Conservation (phyloP, 305 asterid genomes). For the Coffea humblotiana region DNA sequence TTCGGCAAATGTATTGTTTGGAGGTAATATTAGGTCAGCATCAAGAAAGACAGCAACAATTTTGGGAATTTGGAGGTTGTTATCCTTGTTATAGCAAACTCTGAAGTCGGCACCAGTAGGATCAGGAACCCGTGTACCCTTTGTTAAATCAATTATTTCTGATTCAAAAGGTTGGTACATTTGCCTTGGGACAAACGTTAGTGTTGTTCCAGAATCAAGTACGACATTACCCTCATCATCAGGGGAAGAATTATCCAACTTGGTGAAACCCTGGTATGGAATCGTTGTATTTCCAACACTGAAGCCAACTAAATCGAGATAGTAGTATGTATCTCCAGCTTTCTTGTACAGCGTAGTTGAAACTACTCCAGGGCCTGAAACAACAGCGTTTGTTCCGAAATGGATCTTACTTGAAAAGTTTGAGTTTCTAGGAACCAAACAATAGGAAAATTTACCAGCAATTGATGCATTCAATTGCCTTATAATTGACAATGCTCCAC, state of each 20-base stretch:
- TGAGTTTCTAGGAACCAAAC: constrained; percentile 23
- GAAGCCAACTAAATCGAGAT: constrained; percentile 43
- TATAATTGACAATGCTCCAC: constrained; percentile 34
- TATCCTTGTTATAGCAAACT: constrained; percentile 10
- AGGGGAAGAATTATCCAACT: neutral
- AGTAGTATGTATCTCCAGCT: constrained; percentile 41
- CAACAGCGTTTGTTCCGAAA: constrained; percentile 39
- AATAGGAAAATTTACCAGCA: constrained; percentile 44
- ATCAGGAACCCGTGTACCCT: constrained; percentile 14
- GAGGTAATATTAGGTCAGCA: constrained; percentile 25
- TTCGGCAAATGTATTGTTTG: constrained; percentile 21
- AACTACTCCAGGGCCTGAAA: constrained; percentile 27
- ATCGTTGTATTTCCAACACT: constrained; percentile 33
- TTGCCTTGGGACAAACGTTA: constrained; percentile 35
- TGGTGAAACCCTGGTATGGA: neutral
- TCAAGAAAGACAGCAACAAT: constrained; percentile 24
- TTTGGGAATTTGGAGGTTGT: neutral
- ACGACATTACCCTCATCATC: constrained; percentile 23
- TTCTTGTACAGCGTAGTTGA: constrained; percentile 42
- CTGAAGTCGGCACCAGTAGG: neutral
- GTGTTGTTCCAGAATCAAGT: constrained; percentile 46
- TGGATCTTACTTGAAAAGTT: constrained; percentile 40
- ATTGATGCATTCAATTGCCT: constrained; percentile 24
- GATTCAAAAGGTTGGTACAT: constrained; percentile 30
- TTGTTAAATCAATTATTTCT: constrained; percentile 11